Conservation (phyloP, 129 eudicot genomes). For the Arctium lappa region DNA sequence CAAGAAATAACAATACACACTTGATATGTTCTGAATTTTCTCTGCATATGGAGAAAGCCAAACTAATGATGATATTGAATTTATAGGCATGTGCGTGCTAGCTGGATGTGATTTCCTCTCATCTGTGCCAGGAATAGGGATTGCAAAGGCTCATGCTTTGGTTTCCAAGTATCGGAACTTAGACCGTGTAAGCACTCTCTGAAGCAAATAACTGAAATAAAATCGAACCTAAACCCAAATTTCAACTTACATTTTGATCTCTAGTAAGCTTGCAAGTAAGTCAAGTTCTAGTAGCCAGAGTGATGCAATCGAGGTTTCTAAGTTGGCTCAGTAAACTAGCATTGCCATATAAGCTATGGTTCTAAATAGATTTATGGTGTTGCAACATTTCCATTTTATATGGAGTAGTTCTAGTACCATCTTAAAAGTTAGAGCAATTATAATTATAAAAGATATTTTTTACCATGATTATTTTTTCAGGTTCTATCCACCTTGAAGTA, state of each 20-base stretch:
- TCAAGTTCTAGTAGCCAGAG: not conserved
- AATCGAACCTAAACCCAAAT: not conserved
- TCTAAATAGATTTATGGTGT: not conserved
- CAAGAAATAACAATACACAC: not conserved
- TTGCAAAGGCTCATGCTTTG: constrained; percentile 64
- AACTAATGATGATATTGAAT: constrained; percentile 9
- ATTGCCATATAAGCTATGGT: not conserved
- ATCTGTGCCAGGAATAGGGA: constrained; percentile 84
- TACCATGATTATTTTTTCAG: constrained; percentile 31
- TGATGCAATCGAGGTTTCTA: too few relatives aligned
- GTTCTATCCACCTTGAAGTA: constrained; percentile 60
- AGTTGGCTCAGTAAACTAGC: too few relatives aligned
- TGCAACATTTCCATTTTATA: not conserved
- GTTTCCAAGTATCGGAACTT: constrained; percentile 73
- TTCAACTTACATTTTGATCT: not conserved
- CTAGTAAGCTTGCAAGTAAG: not conserved
- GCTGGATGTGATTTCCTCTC: constrained; percentile 96
- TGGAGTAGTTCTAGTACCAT: not conserved
- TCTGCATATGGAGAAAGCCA: not conserved
- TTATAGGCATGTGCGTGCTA: constrained; percentile 84
- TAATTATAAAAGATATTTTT: not conserved
- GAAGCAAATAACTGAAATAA: not conserved
- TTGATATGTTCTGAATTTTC: too few relatives aligned
- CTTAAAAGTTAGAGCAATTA: not conserved
- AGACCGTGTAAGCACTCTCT: constrained; percentile 64